phyloP scores from a whole-genome alignment of 148 eudicot species.

The Camellia japonica region DNA sequence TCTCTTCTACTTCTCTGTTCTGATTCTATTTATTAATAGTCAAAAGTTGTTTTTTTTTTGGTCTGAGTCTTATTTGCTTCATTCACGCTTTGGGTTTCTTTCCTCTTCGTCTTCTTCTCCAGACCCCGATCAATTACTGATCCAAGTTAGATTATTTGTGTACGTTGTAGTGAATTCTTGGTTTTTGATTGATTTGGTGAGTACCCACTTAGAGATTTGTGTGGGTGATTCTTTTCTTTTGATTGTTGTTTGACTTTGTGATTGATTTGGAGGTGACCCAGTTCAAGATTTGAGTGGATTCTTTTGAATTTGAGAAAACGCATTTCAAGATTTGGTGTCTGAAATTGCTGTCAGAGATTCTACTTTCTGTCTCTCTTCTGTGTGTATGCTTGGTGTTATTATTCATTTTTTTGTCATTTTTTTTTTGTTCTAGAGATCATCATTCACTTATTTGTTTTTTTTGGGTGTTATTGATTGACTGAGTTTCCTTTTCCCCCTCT shows the following conservation, averaged over 20 bases:
- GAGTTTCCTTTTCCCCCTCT: not conserved
- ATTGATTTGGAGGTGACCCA: constrained; percentile 20
- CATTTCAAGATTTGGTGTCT: constrained; percentile 10
- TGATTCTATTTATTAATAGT: not conserved
- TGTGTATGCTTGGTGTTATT: not conserved
- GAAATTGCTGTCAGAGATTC: constrained; percentile 22
- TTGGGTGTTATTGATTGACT: not conserved
- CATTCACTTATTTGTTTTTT: not conserved
- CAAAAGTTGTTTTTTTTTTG: not conserved
- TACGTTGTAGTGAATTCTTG: not conserved
- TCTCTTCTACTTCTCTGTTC: not conserved
- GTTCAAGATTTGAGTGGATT: constrained; percentile 7
- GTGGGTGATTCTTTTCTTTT: not conserved
- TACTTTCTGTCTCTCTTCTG: constrained; percentile 6
- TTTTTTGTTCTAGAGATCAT: not conserved
- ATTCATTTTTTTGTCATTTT: not conserved
- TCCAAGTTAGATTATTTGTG: constrained; percentile 9
- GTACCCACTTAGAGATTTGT: constrained; percentile 12
- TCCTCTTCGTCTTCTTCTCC: constrained; percentile 1
- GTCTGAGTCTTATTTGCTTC: too few relatives aligned
- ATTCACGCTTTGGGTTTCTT: not conserved
- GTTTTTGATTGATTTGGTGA: constrained; percentile 14
- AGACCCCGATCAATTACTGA: constrained; percentile 12
- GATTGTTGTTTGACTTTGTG: not conserved
- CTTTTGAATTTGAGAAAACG: not conserved